These are phyloP conservation scores for Graphilbum ipis-grandicollis DNA, from an alignment of 2,329 filamentous ascomycete species.

Conservation along the genomic window DNA sequence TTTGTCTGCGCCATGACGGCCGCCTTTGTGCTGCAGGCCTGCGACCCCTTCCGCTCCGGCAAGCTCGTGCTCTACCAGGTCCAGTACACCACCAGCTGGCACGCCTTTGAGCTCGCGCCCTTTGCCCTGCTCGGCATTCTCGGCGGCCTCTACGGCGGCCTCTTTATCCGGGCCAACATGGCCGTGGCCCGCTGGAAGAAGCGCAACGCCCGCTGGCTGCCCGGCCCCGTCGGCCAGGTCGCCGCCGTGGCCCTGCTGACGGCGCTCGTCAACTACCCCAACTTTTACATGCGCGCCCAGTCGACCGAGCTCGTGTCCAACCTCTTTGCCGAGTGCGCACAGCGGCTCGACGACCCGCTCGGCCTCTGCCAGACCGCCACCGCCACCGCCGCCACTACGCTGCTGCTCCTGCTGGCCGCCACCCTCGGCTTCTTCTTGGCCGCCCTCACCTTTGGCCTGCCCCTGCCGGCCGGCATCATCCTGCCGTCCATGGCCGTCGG, in stretches of 20 bases:
- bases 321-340: constrained; percentile 79
- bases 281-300: constrained; percentile 90
- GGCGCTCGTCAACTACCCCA: constrained; percentile 83
- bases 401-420: constrained; percentile 67
- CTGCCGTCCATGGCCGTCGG: constrained; percentile 93
- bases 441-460: constrained; percentile 78
- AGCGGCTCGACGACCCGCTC: constrained; percentile 68
- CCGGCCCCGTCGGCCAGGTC: constrained; percentile 65
- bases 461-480: constrained; percentile 90
- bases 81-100: constrained; percentile 81
- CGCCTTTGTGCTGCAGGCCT: constrained; percentile 76
- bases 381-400: constrained; percentile 65
- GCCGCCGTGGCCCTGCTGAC: constrained; percentile 63
- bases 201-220: constrained; percentile 37
- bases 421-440: constrained; percentile 73
- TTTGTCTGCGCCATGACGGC: constrained; percentile 99
- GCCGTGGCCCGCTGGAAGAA: constrained; percentile 66
- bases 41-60: constrained; percentile 88
- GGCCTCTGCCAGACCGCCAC: constrained; percentile 79
- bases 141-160: constrained; percentile 82
- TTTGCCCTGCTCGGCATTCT: constrained; percentile 75
- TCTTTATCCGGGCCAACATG: constrained; percentile 95
- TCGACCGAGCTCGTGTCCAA: constrained; percentile 80
- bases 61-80: constrained; percentile 95
- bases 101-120: constrained; percentile 82